Evolutionary conservation across 1,139 yeast genomes (phyloP).

Genomic region (Zygosaccharomyces pseudobailii): DNA sequence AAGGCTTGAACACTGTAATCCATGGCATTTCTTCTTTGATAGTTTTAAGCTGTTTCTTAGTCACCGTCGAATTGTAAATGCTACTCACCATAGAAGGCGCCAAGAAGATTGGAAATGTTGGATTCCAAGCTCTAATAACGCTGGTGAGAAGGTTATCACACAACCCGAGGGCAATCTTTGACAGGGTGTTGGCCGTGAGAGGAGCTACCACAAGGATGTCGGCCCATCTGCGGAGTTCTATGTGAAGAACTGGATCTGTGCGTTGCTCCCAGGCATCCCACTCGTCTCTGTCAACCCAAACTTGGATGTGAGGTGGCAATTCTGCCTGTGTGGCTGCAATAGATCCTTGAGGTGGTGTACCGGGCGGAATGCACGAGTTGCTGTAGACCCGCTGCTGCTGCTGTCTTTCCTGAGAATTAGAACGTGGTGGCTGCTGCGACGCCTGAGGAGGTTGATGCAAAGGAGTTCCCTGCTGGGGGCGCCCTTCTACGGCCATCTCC

Average conservation of each 20-base stretch:
- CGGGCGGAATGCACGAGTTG: constrained; percentile 6
- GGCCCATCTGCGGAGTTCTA: constrained; percentile 93
- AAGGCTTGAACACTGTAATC: constrained; percentile 82
- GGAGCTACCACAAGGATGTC: constrained; percentile 90
- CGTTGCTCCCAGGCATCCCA: constrained; percentile 85
- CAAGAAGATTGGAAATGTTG: constrained; percentile 73
- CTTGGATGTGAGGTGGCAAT: constrained; percentile 57
- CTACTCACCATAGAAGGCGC: constrained; percentile 99
- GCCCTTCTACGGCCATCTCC: constrained; percentile 8
- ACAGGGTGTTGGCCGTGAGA: constrained; percentile 85
- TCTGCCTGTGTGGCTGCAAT: constrained; percentile 34
- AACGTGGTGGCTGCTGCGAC: constrained; percentile 4
- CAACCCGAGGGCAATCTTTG: constrained; percentile 85
- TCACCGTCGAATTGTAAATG: constrained; percentile 92
- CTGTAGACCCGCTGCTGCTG: constrained; percentile 10
- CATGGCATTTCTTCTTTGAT: constrained; percentile 60
- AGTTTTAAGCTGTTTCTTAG: constrained; percentile 70
- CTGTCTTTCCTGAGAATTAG: constrained; percentile 10
- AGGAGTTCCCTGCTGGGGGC: constrained; percentile 7
- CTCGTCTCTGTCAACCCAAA: constrained; percentile 90
- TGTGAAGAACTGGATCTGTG: constrained; percentile 88
- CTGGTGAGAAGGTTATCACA: constrained; percentile 85
- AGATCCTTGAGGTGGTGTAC: constrained; percentile 10
- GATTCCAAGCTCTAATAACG: constrained; percentile 89
- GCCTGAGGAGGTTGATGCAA: neutral